Percentiles rank a stretch among this genome's conserved stretches.
Evolutionary conservation across 78 protist species (phyloP).

Genomic region (Polysphondylium violaceum): DNA sequence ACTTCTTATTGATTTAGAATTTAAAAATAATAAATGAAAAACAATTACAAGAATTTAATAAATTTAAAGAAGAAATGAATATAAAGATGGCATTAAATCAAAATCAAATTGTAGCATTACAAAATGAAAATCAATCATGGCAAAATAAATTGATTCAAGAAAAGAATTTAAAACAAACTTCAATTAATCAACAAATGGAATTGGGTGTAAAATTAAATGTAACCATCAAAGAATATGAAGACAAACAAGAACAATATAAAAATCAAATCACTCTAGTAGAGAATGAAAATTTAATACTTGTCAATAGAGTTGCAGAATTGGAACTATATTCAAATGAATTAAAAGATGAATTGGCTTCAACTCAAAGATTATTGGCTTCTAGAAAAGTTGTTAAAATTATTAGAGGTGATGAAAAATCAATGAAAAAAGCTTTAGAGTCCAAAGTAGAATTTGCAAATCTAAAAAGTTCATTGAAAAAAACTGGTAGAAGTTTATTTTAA

Average conservation of each 20-base stretch:
- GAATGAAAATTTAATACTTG: no score
- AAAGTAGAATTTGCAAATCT: slow-evolving; percentile 59
- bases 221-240: slow-evolving; percentile 21
- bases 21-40: slow-evolving; percentile 16
- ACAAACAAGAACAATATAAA: background rate
- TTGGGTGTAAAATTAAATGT: slow-evolving; percentile 53
- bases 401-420: slow-evolving; percentile 56
- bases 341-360: slow-evolving; percentile 44
- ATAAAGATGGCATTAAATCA: slow-evolving; percentile 37
- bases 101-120: slow-evolving; percentile 54
- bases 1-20: background rate
- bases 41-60: slow-evolving; percentile 2
- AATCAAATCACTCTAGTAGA: slow-evolving; percentile 2
- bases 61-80: slow-evolving; percentile 29
- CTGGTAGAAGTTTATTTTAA: background rate
- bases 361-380: slow-evolving; percentile 38
- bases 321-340: slow-evolving; percentile 28
- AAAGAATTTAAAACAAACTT: slow-evolving; percentile 34
- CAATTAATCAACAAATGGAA: slow-evolving; percentile 37
- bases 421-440: slow-evolving; percentile 33
- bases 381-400: slow-evolving; percentile 46
- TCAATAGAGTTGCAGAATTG: background rate
- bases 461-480: slow-evolving; percentile 23
- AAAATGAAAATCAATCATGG: slow-evolving; percentile 24
- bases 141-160: slow-evolving; percentile 38